Conservation (phyloP, 2,329 filamentous ascomycete genomes). For the Clarireedia paspali region DNA sequence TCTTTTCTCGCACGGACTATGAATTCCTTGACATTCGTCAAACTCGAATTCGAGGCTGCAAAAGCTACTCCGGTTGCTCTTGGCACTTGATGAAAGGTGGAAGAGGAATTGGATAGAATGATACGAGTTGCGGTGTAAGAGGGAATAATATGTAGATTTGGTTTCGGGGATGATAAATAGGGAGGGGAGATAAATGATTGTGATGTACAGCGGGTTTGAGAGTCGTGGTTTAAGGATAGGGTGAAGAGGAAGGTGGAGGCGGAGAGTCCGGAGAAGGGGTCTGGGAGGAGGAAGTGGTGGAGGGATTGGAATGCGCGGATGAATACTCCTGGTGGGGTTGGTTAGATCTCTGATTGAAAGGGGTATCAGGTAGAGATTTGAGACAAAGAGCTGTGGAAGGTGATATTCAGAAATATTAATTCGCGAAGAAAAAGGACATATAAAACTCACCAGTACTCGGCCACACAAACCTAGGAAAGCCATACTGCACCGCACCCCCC, state of each 20-base stretch:
- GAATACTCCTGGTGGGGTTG: constrained; percentile 29
- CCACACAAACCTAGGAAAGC: constrained; percentile 1
- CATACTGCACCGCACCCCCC: background rate
- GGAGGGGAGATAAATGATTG: background rate
- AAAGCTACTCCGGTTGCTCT: background rate
- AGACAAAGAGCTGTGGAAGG: constrained; percentile 33
- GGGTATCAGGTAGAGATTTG: constrained; percentile 21
- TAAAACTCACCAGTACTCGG: background rate
- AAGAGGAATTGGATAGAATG: background rate
- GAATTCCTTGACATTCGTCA: background rate
- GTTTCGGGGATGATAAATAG: background rate
- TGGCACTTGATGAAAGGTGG: background rate
- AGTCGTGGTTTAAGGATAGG: background rate
- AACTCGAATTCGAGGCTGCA: background rate
- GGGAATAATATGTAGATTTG: constrained; percentile 4
- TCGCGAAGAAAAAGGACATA: background rate
- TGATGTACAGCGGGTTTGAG: constrained; percentile 1
- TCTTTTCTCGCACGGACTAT: constrained; percentile 29
- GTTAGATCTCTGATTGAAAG: background rate
- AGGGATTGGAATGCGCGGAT: constrained; percentile 32
- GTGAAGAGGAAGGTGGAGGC: background rate
- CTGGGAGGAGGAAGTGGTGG: constrained; percentile 30
- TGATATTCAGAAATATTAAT: constrained; percentile 30
- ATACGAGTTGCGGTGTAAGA: constrained; percentile 1
- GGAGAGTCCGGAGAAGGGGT: constrained; percentile 17